These are phyloP conservation scores for Lachnellula willkommii DNA, from an alignment of 2,329 filamentous ascomycete species.

Conservation along the genomic window DNA sequence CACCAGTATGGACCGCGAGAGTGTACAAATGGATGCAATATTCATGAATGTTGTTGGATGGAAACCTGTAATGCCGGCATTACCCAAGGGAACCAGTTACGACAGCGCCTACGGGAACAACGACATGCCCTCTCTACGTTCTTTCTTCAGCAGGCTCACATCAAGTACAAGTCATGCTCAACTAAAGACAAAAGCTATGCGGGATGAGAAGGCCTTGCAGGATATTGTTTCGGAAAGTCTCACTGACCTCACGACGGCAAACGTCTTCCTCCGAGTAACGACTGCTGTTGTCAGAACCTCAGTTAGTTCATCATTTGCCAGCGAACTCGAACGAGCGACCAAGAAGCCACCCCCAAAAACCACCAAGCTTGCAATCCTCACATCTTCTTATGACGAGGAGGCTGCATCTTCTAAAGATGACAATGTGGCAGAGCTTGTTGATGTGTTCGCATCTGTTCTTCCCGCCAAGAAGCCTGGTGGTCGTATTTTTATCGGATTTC, in stretches of 20 bases:
- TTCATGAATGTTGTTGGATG: conserved; percentile 87
- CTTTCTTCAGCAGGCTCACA: conserved; percentile 76
- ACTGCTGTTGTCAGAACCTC: conserved; percentile 77
- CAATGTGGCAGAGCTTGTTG: conserved; percentile 52
- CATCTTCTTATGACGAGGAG: conserved; percentile 84
- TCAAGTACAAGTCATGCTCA: conserved; percentile 47
- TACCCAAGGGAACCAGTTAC: conserved; percentile 25
- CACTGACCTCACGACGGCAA: conserved; percentile 63
- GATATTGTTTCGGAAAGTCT: conserved; percentile 65
- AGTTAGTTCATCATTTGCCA: conserved; percentile 65
- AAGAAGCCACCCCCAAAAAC: conserved; percentile 92
- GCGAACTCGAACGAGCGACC: conserved; percentile 88
- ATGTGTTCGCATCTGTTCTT: conserved; percentile 85
- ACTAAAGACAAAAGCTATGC: conserved; percentile 50
- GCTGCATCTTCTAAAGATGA: conserved; percentile 46
- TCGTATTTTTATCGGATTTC: conserved; percentile 94
- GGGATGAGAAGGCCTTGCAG: conserved; percentile 58
- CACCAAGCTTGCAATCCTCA: conserved; percentile 81
- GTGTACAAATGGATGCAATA: conserved; percentile 83
- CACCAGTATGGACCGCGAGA: conserved; percentile 71
- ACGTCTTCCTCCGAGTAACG: conserved; percentile 83
- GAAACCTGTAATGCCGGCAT: conserved; percentile 50
- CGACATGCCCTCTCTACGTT: conserved; percentile 61
- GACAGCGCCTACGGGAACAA: conserved; percentile 39
- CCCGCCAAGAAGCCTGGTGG: conserved; percentile 78